These are phyloP conservation scores for Skeletonema tropicum DNA, from an alignment of 108 stramenopile genomes.

Conservation along the genomic window DNA sequence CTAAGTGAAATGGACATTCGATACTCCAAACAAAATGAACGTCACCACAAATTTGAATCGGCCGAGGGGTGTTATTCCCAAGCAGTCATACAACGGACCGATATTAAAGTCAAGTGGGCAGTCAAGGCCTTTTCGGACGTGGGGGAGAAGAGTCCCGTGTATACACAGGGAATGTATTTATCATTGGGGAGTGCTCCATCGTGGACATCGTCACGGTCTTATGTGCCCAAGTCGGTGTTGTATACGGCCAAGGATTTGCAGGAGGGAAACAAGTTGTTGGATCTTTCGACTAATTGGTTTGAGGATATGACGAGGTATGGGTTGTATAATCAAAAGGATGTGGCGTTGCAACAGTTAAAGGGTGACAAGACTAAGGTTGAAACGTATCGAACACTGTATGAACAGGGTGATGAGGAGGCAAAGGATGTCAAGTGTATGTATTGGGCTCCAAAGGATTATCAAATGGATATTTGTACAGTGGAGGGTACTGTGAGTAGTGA, in stretches of 20 bases:
- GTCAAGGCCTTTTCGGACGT: slow-evolving; percentile 89
- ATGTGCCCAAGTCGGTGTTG: slow-evolving; percentile 52
- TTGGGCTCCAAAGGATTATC: slow-evolving; percentile 86
- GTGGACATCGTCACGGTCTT: slow-evolving; percentile 38
- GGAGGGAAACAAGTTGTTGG: slow-evolving; percentile 36
- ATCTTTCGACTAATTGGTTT: slow-evolving; percentile 65
- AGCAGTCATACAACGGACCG: slow-evolving; percentile 63
- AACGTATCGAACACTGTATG: slow-evolving; percentile 35
- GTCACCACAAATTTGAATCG: slow-evolving; percentile 72
- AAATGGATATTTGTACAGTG: slow-evolving; percentile 69
- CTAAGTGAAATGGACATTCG: slow-evolving; percentile 82
- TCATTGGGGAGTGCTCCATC: slow-evolving; percentile 26
- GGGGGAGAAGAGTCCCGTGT: slow-evolving; percentile 57
- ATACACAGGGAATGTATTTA: slow-evolving; percentile 73
- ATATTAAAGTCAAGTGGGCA: slow-evolving; percentile 87
- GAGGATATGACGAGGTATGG: slow-evolving; percentile 53
- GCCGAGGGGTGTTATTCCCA: slow-evolving; percentile 94
- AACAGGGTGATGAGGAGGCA: slow-evolving; percentile 31
- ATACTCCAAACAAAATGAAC: slow-evolving; percentile 49
- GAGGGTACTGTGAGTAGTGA: slow-evolving; percentile 43
- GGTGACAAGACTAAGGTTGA: slow-evolving; percentile 54
- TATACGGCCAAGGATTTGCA: slow-evolving; percentile 62
- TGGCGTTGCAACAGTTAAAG: slow-evolving; percentile 55
- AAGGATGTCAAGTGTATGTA: slow-evolving; percentile 80
- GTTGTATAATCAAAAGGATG: slow-evolving; percentile 37